phyloP scores from a whole-genome alignment of 2,329 filamentous ascomycete genomes.

The Fusarium temperatum region DNA sequence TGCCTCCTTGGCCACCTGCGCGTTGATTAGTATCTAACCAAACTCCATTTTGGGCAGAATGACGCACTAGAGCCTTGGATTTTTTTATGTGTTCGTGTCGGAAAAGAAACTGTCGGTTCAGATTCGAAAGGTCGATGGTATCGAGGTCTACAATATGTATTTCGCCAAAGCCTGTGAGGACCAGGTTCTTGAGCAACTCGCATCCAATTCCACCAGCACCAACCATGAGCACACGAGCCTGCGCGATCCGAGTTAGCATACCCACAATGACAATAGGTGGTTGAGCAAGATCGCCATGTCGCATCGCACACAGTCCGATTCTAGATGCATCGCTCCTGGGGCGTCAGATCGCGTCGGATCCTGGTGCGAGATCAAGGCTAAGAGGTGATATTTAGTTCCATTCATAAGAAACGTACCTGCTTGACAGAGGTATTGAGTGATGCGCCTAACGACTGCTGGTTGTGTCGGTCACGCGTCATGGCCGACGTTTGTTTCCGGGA shows the following conservation, averaged over 20 bases:
- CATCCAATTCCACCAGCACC: conserved; percentile 97
- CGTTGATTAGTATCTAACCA: conserved; percentile 28
- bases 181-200: conserved; percentile 96
- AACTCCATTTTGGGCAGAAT: conserved; percentile 3
- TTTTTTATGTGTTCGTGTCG: conserved; percentile 98
- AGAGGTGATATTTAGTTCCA: conserved; percentile 1
- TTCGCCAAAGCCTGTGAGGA: conserved; percentile 89
- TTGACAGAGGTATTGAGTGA: conserved; percentile 73
- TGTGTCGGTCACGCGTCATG: conserved; percentile 61
- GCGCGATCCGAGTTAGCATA: conserved; percentile 32
- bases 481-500: conserved; percentile 41
- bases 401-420: conserved; percentile 60
- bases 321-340: neutral
- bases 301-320: neutral
- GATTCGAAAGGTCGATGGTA: conserved; percentile 96
- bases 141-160: conserved; percentile 96
- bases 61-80: conserved; percentile 84
- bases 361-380: conserved; percentile 14
- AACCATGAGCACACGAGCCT: conserved; percentile 92
- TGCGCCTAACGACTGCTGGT: conserved; percentile 72
- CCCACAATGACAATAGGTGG: neutral
- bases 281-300: neutral
- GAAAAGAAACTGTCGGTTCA: conserved; percentile 98
- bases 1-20: conserved; percentile 88
- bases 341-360: conserved; percentile 1